Conservation (phyloP, 2,329 filamentous ascomycete genomes). For the Cytospora paraplurivora region DNA sequence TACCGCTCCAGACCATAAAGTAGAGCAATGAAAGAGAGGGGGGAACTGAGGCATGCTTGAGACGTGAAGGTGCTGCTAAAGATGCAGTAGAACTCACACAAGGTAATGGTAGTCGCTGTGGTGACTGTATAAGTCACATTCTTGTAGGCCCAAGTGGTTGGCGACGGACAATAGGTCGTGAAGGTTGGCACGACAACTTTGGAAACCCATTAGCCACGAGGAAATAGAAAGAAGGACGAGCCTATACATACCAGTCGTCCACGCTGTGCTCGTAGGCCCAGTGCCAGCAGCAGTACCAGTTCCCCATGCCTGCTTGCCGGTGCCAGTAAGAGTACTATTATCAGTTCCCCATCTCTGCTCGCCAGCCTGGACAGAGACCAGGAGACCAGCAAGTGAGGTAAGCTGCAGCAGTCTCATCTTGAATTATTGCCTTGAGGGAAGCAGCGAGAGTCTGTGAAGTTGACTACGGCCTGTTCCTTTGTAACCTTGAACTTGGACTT, state of each 20-base stretch:
- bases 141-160: conserved; percentile 44
- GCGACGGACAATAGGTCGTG: conserved; percentile 47
- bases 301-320: conserved; percentile 32
- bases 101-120: conserved; percentile 45
- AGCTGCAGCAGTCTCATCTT: conserved; percentile 31
- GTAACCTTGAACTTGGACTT: neutral
- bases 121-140: conserved; percentile 49
- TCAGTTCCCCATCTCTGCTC: conserved; percentile 32
- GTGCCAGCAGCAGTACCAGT: conserved; percentile 20
- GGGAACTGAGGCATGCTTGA: neutral
- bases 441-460: conserved; percentile 10
- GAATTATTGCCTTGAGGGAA: conserved; percentile 12
- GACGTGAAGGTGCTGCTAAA: neutral
- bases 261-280: conserved; percentile 31
- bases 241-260: conserved; percentile 36
- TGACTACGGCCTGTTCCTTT: neutral
- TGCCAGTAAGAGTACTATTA: conserved; percentile 7
- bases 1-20: neutral
- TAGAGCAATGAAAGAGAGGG: neutral
- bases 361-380: conserved; percentile 25
- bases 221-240: neutral
- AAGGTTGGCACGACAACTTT: conserved; percentile 41
- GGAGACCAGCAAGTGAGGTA: conserved; percentile 24
- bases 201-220: neutral
- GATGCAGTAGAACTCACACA: conserved; percentile 41